A percentile compares a stretch with the other conserved stretches of the same genome.
Conservation (phyloP, 208 protist genomes). For the Tritrichomonas musculus region DNA sequence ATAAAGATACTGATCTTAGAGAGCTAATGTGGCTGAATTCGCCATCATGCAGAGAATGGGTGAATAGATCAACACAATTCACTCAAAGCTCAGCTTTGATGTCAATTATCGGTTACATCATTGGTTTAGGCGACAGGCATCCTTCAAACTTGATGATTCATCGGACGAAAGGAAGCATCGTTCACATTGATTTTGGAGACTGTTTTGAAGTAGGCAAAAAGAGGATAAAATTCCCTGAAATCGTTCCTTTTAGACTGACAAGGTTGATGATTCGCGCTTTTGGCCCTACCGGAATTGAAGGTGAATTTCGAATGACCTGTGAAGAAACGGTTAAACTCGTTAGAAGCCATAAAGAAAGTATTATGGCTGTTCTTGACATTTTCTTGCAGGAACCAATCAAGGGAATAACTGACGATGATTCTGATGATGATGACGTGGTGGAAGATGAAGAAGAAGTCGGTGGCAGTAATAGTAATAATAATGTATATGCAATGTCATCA, state of each 20-base stretch:
- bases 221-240: conserved; percentile 73
- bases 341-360: background rate
- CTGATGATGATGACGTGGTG: background rate
- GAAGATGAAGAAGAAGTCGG: background rate
- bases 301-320: conserved; percentile 71
- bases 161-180: conserved; percentile 40
- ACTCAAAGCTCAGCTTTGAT: background rate
- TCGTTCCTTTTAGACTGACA: conserved; percentile 89
- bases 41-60: background rate
- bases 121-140: background rate
- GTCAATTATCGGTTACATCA: conserved; percentile 6
- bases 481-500: no score
- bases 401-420: background rate
- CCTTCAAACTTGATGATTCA: conserved; percentile 64
- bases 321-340: conserved; percentile 64
- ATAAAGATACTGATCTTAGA: background rate
- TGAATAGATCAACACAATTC: background rate
- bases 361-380: conserved; percentile 42
- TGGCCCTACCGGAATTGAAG: conserved; percentile 76
- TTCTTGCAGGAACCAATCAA: conserved; percentile 46
- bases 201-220: conserved; percentile 87
- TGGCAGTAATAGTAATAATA: no score
- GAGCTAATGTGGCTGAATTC: background rate
- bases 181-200: conserved; percentile 80
- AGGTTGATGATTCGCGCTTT: conserved; percentile 84